Evolutionary conservation across 2,329 filamentous ascomycete species (phyloP).

Genomic region (Alternaria solani): DNA sequence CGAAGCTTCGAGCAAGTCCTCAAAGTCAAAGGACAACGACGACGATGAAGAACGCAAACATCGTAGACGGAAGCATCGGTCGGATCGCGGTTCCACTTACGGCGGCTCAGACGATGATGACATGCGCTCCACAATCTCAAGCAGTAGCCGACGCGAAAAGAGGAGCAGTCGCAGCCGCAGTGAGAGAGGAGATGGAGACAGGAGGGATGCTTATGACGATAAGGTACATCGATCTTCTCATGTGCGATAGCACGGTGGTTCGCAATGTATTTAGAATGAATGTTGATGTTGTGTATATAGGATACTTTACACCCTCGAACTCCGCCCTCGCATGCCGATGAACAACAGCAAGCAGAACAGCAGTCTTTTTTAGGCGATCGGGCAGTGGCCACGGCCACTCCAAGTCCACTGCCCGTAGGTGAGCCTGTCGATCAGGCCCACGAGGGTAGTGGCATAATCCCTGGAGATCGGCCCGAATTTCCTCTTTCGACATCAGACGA

Average conservation of each 20-base stretch:
- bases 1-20: constrained; percentile 45
- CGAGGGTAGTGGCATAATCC: constrained; percentile 40
- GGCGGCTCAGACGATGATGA: constrained; percentile 52
- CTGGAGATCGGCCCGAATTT: constrained; percentile 45
- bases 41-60: constrained; percentile 53
- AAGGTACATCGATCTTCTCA: constrained; percentile 50
- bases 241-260: constrained; percentile 35
- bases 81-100: constrained; percentile 50
- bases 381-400: constrained; percentile 62
- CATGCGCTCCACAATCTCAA: constrained; percentile 45
- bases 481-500: constrained; percentile 38
- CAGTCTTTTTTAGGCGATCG: constrained; percentile 71
- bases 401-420: constrained; percentile 56
- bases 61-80: constrained; percentile 55
- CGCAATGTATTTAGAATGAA: constrained; percentile 43
- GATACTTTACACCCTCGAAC: constrained; percentile 40
- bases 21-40: constrained; percentile 47
- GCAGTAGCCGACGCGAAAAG: constrained; percentile 52
- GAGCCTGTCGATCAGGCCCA: constrained; percentile 38
- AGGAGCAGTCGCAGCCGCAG: constrained; percentile 52
- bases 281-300: constrained; percentile 43
- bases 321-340: constrained; percentile 37
- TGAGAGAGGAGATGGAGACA: constrained; percentile 45
- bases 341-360: constrained; percentile 48
- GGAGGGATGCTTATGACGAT: constrained; percentile 44